Evolutionary conservation across 306 rosid genomes (phyloP), one percentile per base, ranked within the genome.

Genomic region (Sophora flavescens): DNA sequence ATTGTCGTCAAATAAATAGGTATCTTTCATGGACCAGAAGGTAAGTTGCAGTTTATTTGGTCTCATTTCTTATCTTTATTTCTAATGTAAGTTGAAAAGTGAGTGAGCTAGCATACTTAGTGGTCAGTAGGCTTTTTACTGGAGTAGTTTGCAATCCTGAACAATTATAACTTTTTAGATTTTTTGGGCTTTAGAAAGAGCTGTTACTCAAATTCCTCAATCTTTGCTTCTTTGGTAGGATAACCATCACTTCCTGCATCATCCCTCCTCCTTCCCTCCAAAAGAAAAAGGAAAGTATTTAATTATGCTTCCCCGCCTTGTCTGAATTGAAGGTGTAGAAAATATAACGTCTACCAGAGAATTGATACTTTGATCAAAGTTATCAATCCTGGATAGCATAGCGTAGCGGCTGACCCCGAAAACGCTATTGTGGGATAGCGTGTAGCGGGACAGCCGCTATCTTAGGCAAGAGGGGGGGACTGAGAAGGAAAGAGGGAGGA

Each of bases 1-100:
- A 14, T 73, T 86, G 41, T 57, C 51, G 26, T 82, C 74, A 66
- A 45, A 61, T 66, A 58, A 72, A 39, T 45, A 42, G 71, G 78
- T 33, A 72, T 63, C 75, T 30, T 80, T 50, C 72, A 52, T 63
- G 59, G 68, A 30, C 52, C 8, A 42, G 66, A 73, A 86, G 85
- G 89, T 74, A 86, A 82, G 80, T 41, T 36, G 51, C 69, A 63
- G 77, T 22, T 51, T 52, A 41, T 6, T 47, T 22, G 22, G 66
- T 47, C 48, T 54, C 28, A 26, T 70, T 65, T 47, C 28, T 73
- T 78, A 13, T 75, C 39, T 30, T 39, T 18, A 12, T 17, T 44
- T 64, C 18, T 52, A 18, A 42, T 64, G 15, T 57, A 48, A 35
- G 69, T 75, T 72, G 17, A 42, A 28, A 56, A 44, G 36, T 62